Percentiles rank a stretch among this genome's conserved stretches.
Evolutionary conservation across 305 asterid genomes (phyloP).

Genomic region (Euphrasia arctica): DNA sequence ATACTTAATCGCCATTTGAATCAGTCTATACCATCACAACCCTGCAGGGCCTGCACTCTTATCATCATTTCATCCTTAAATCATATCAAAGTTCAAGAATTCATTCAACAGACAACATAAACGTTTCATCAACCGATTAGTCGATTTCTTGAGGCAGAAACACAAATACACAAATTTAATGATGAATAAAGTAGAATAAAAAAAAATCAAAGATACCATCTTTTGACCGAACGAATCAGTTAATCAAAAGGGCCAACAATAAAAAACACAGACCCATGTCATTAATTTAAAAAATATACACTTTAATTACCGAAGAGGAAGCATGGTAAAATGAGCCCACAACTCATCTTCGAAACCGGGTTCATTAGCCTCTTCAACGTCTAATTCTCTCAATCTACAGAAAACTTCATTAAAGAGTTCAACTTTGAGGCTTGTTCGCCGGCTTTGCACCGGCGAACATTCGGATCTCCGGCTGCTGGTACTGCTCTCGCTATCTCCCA

Average conservation of each 20-base stretch:
- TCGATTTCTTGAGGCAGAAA: too few species aligned
- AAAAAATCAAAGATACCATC: too few species aligned
- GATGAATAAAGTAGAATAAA: too few species aligned
- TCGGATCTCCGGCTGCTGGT: constrained; percentile 74
- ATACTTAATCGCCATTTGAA: background rate
- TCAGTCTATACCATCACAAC: background rate
- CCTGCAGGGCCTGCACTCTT: background rate
- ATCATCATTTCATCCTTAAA: too few species aligned
- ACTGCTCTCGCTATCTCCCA: constrained; percentile 81
- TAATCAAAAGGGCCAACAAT: background rate
- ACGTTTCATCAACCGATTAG: too few species aligned
- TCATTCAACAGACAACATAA: too few species aligned
- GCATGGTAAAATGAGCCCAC: constrained; percentile 77
- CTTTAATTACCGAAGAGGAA: constrained; percentile 61
- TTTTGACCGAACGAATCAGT: background rate
- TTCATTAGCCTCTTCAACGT: constrained; percentile 45
- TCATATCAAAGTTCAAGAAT: too few species aligned
- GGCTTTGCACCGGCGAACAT: constrained; percentile 54
- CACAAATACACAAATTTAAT: too few species aligned
- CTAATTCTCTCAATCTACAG: constrained; percentile 50
- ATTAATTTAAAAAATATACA: background rate
- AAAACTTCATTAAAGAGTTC: constrained; percentile 75
- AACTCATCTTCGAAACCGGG: constrained; percentile 80
- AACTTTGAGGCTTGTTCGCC: constrained; percentile 59
- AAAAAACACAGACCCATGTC: too few species aligned